Conservation (phyloP, 805 yeast genomes). For the Cyberlindnera lachancei region DNA sequence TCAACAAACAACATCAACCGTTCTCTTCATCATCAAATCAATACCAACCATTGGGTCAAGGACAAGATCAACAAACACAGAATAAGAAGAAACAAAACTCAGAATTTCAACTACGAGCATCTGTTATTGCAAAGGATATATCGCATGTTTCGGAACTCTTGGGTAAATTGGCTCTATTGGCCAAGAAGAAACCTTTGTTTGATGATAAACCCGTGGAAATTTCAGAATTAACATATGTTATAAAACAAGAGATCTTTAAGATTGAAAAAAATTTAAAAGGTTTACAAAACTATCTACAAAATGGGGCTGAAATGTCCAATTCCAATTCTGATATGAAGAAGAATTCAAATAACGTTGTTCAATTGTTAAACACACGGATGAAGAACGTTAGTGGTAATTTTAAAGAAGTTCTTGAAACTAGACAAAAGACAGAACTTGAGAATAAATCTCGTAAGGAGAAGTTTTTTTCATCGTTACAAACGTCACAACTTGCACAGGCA, state of each 20-base stretch:
- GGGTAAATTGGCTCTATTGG: slow-evolving; percentile 71
- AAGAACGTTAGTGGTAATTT: slow-evolving; percentile 90
- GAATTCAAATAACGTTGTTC: slow-evolving; percentile 79
- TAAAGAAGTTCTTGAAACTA: slow-evolving; percentile 76
- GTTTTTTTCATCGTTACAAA: slow-evolving; percentile 45
- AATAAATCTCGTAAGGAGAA: slow-evolving; percentile 79
- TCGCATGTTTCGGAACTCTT: slow-evolving; percentile 77
- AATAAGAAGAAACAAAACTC: slow-evolving; percentile 16
- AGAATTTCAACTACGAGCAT: slow-evolving; percentile 66
- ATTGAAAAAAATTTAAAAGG: slow-evolving; percentile 65
- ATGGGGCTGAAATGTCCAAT: slow-evolving; percentile 28
- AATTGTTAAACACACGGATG: slow-evolving; percentile 78
- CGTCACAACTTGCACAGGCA: slow-evolving; percentile 11
- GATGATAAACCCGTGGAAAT: slow-evolving; percentile 94
- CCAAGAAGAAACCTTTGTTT: slow-evolving; percentile 83
- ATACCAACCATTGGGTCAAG: slow-evolving; percentile 1
- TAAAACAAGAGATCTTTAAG: slow-evolving; percentile 78
- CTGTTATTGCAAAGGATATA: slow-evolving; percentile 81
- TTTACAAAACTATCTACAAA: slow-evolving; percentile 46
- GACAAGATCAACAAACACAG: slow-evolving; percentile 11
- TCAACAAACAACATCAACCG: slow-evolving; percentile 28
- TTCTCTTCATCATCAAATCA: no score
- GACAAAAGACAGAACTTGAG: slow-evolving; percentile 78
- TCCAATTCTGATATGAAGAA: slow-evolving; percentile 52
- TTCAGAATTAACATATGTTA: slow-evolving; percentile 73